These are phyloP conservation scores for Elongisporangium undulatum DNA, from an alignment of 352 stramenopile species.

Conservation along the genomic window DNA sequence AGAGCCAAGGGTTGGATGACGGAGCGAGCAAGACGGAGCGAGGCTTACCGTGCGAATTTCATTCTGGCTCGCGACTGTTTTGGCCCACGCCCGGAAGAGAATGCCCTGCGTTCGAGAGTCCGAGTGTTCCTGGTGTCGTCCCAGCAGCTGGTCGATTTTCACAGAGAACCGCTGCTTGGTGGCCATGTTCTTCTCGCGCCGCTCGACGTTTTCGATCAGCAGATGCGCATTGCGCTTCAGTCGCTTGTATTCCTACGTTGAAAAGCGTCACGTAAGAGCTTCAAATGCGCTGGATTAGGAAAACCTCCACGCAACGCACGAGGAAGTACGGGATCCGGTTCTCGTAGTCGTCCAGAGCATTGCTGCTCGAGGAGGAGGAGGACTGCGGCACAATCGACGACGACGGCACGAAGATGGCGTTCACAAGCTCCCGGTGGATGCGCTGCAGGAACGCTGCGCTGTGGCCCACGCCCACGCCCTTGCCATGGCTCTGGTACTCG, in stretches of 20 bases:
- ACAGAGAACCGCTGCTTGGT: slow-evolving; percentile 34
- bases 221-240: slow-evolving; percentile 41
- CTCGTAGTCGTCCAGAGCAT: slow-evolving; percentile 18
- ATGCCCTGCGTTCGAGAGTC: slow-evolving; percentile 19
- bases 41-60: slow-evolving; percentile 35
- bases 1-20: neutral
- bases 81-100: slow-evolving; percentile 50
- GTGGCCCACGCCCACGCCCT: slow-evolving; percentile 16
- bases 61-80: slow-evolving; percentile 26
- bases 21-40: neutral
- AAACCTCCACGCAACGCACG: slow-evolving; percentile 12
- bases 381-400: slow-evolving; percentile 15
- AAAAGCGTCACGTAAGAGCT: neutral
- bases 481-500: slow-evolving; percentile 9
- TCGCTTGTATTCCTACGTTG: slow-evolving; percentile 57
- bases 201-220: slow-evolving; percentile 43
- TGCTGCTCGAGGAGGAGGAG: slow-evolving; percentile 2
- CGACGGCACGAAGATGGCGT: slow-evolving; percentile 46
- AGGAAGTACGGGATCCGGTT: slow-evolving; percentile 56
- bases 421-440: slow-evolving; percentile 43
- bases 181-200: slow-evolving; percentile 35
- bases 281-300: too few relatives aligned
- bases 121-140: slow-evolving; percentile 7
- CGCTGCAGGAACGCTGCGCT: slow-evolving; percentile 44
- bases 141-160: slow-evolving; percentile 39